These are phyloP conservation scores for Fusarium sp. DNA, from an alignment of 2,329 filamentous ascomycete genomes.

Conservation along the genomic window DNA sequence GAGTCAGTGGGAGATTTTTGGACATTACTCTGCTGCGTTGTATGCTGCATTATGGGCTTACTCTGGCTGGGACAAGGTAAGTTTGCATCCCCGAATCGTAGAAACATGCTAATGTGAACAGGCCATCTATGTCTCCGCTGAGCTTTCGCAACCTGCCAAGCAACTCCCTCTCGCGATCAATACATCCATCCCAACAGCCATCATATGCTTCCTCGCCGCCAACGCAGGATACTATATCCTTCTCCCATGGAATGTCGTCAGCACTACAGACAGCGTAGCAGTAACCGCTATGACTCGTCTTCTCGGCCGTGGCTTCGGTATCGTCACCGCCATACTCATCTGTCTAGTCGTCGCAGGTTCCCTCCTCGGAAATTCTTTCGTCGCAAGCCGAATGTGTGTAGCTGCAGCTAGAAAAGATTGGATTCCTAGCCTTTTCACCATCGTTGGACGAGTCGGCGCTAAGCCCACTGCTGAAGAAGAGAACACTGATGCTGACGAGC, in stretches of 20 bases:
- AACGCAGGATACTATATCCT: slow-evolving; percentile 73
- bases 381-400: slow-evolving; percentile 70
- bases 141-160: slow-evolving; percentile 61
- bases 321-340: slow-evolving; percentile 66
- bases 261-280: slow-evolving; percentile 70
- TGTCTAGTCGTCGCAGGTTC: slow-evolving; percentile 71
- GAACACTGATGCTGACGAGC: neutral
- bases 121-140: slow-evolving; percentile 67
- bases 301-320: slow-evolving; percentile 64
- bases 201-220: slow-evolving; percentile 68
- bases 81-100: slow-evolving; percentile 1
- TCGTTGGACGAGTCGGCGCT: slow-evolving; percentile 58
- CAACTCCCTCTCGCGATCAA: slow-evolving; percentile 72
- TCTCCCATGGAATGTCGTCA: slow-evolving; percentile 68
- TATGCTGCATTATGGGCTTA: slow-evolving; percentile 74
- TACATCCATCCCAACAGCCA: slow-evolving; percentile 68
- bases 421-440: slow-evolving; percentile 59
- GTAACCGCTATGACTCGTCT: slow-evolving; percentile 69
- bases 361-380: slow-evolving; percentile 71
- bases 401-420: slow-evolving; percentile 65
- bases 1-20: slow-evolving; percentile 67
- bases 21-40: slow-evolving; percentile 68
- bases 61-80: slow-evolving; percentile 73
- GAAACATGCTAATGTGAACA: slow-evolving; percentile 25
- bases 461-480: slow-evolving; percentile 13